Base-by-base conservation (phyloP, 495 filamentous ascomycete genomes). In the Margaritispora aquatica region DNA sequence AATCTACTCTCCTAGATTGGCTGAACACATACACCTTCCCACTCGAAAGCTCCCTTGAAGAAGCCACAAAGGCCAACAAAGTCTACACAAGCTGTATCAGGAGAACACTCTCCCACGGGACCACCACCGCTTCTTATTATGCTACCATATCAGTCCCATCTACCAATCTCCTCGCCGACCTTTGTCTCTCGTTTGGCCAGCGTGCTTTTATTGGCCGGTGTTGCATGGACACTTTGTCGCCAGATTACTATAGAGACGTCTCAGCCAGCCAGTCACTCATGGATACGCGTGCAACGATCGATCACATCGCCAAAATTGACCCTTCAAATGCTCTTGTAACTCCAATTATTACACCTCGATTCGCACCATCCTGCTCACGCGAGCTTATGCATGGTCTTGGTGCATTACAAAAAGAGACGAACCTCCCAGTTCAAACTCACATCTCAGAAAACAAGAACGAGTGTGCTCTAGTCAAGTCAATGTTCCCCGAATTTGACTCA, bases 11-110 rank as follows among this genome's bases (percentile, higher is more conserved):
- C 46, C 81, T 98, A 22, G 84, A 89, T 72, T 98, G 93, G 93
- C 81, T 98, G 4, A 77, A 91, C 61, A 89, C 77, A 2, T 98
- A 98, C 75, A 98, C 93, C n/a, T 98, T 96, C 72, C 93, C 93
- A 0, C 80, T 96, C 56, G 93, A 97, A 73, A 76, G 83, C 13
- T 88, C 86, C 19, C 81, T 96, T 56, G 73, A 71, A 44, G 66
- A 68, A 65, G 76, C 77, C 61, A 65, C 75, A 47, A 78, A 75
- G 69, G 80, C 79, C 58, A 64, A 68, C 48, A 75, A 61, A 62
- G 80, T 92, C 60, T 97, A 97, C 73, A 77, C 78, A 19, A 82
- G 84, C 63, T 85, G 87, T 68, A 81, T 97, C 63, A 72, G 79
- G 51, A 85, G 87, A 46, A 95, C 92, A 0, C 83, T 98, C 41